Conservation (phyloP, 805 yeast genomes). For the Metschnikowia proteae region DNA sequence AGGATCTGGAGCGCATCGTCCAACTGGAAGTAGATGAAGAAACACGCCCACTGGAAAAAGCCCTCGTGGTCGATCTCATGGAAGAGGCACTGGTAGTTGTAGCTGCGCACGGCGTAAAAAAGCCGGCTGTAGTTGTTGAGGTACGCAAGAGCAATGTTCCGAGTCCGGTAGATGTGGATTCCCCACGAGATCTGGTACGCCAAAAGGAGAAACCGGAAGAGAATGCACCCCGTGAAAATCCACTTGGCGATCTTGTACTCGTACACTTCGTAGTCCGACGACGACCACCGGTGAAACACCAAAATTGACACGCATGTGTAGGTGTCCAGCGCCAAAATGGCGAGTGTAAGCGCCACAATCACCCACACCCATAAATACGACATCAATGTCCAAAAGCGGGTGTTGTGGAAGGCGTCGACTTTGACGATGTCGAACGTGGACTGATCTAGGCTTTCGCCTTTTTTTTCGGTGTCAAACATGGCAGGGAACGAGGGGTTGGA, state of each 20-base stretch:
- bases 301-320: conserved; percentile 74
- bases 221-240: conserved; percentile 79
- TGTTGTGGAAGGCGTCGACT: conserved; percentile 45
- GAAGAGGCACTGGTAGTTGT: conserved; percentile 68
- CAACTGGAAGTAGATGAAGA: conserved; percentile 60
- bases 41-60: conserved; percentile 63
- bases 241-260: conserved; percentile 55
- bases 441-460: conserved; percentile 21
- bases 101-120: conserved; percentile 52
- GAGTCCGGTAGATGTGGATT: conserved; percentile 50
- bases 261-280: conserved; percentile 42
- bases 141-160: conserved; percentile 66
- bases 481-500: no score
- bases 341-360: conserved; percentile 50
- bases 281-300: conserved; percentile 69
- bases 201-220: conserved; percentile 59
- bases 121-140: conserved; percentile 61
- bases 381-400: conserved; percentile 39
- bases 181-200: conserved; percentile 59
- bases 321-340: conserved; percentile 61
- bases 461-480: conserved; percentile 14
- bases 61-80: conserved; percentile 61
- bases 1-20: conserved; percentile 59
- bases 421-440: conserved; percentile 50
- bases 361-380: conserved; percentile 42